Evolutionary conservation across 805 yeast genomes (phyloP), one percentile per base, ranked within the genome.

Genomic region (Komagataella ulmi): DNA sequence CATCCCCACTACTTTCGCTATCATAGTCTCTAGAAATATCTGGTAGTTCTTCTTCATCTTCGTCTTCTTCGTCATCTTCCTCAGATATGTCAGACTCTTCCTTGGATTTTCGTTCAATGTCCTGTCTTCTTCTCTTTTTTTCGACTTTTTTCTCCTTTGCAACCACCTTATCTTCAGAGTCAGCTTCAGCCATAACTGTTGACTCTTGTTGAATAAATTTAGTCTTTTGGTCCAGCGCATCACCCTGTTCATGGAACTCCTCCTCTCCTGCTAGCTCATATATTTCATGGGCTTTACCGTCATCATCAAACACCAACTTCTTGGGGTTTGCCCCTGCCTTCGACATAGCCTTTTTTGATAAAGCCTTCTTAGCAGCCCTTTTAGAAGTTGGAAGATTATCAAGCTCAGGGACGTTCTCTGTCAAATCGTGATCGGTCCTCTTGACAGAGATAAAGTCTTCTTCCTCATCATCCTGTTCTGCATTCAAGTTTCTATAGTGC

Each of bases 261-360:
- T 82, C 93, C 66, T 88, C 97, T 58, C 85, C 87, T 63, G 88
- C 89, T 54, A 93, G 73, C 67, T 91, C 98, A 62, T 93, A 93
- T 4, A 91, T 72, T 7, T 95, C 86, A 66, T 91, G 98, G 0
- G 98, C 84, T 4, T 73, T 75, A 24, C 99, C 99, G 2, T 91
- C 97, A 55, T 93, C 99, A 62, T 93, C 99, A 62, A 91, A 93
- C 52, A 78, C 74, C 58, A 91, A 65, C 64, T 89, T 93, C 18
- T 85, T 80, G 17, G 96, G 84, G 53, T 79, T 77, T 1, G 88
- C 87, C 55, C 76, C 77, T 12, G 73, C 63, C 48, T 81, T 70
- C 21, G 80, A 58, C 1, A 89, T 77, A 45, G 79, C 76, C 64
- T 91, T 93, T 71, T 86, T 89, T 10, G 96, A 87, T 44, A 90